phyloP scores from a whole-genome alignment of 2,329 filamentous ascomycete genomes.

The Penicillium janthinellum region DNA sequence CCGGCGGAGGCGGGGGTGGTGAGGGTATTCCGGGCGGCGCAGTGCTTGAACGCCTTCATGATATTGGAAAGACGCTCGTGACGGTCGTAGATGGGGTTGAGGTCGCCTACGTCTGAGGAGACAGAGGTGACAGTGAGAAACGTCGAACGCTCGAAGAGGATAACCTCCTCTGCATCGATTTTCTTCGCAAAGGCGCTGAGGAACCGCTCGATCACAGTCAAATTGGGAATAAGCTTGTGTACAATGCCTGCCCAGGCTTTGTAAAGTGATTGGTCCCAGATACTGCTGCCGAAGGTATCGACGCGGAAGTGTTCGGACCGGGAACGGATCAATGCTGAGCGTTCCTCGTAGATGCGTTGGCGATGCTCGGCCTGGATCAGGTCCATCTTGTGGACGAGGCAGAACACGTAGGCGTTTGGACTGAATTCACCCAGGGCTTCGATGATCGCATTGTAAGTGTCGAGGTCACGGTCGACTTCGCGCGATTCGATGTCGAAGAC shows the following conservation, averaged over 20 bases:
- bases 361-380: conserved; percentile 80
- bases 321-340: conserved; percentile 72
- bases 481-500: conserved; percentile 98
- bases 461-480: conserved; percentile 88
- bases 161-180: conserved; percentile 89
- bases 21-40: conserved; percentile 49
- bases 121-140: conserved; percentile 96
- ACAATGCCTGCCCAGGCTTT: conserved; percentile 99
- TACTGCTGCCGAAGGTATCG: conserved; percentile 90
- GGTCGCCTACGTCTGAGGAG: conserved; percentile 70
- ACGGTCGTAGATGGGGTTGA: conserved; percentile 88
- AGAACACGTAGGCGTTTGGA: conserved; percentile 79
- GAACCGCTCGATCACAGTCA: conserved; percentile 83
- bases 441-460: conserved; percentile 90
- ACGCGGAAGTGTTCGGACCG: conserved; percentile 74
- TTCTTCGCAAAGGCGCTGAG: conserved; percentile 78
- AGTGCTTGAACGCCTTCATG: conserved; percentile 97
- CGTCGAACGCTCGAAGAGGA: conserved; percentile 92
- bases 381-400: conserved; percentile 98
- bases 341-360: conserved; percentile 80
- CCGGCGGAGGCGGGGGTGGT: conserved; percentile 47
- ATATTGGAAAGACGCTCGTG: conserved; percentile 96
- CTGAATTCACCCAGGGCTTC: conserved; percentile 86
- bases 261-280: conserved; percentile 98
- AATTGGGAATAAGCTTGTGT: conserved; percentile 94